These are phyloP conservation scores for Entomortierella lignicola DNA, from an alignment of 192 early-diverging fungal species.

Conservation along the genomic window DNA sequence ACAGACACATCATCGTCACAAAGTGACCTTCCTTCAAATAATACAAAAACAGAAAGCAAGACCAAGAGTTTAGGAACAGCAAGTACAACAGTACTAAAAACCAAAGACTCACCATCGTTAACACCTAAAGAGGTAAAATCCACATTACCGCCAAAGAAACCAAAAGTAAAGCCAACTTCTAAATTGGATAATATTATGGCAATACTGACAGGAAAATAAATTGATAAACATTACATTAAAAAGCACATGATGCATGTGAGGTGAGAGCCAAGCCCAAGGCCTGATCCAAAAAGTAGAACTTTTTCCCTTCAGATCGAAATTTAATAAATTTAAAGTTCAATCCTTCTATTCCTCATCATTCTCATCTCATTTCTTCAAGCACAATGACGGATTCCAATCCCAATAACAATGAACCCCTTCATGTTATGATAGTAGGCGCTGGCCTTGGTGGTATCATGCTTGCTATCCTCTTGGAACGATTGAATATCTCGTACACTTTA, in stretches of 20 bases:
- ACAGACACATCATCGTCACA: not conserved
- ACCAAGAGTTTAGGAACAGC: not conserved
- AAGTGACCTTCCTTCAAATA: not conserved
- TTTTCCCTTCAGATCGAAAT: no score
- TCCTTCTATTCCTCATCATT: not conserved
- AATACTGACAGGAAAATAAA: constrained; percentile 37
- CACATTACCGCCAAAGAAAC: constrained; percentile 14
- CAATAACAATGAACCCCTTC: not conserved
- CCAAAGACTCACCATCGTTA: not conserved
- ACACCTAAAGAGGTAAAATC: constrained; percentile 3
- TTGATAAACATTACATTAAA: no score
- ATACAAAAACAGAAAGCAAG: not conserved
- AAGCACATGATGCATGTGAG: no score
- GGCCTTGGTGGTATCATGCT: constrained; percentile 20
- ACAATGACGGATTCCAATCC: not conserved
- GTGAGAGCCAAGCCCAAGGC: no score
- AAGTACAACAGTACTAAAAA: not conserved
- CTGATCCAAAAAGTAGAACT: no score
- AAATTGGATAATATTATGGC: constrained; percentile 53
- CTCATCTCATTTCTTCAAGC: not conserved
- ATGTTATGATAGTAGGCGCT: constrained; percentile 26
- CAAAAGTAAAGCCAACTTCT: constrained; percentile 12
- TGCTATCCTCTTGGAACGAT: constrained; percentile 4
- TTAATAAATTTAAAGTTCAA: no score
- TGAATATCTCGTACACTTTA: not conserved